These are phyloP conservation scores for Fraxinus quadrangulata DNA, from an alignment of 257 asterid species.

Conservation along the genomic window DNA sequence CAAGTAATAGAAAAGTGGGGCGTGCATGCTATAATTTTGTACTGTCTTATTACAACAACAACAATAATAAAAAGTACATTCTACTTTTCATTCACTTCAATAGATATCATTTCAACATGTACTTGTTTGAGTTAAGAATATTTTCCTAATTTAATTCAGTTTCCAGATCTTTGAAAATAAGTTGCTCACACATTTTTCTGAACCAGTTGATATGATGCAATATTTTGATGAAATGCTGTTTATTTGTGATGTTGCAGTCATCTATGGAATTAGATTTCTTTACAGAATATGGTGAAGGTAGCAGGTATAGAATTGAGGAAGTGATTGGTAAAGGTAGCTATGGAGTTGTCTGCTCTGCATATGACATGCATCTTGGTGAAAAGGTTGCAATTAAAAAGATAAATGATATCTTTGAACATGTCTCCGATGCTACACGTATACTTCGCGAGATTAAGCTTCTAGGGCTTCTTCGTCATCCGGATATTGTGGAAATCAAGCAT, in stretches of 20 bases:
- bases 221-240: slow-evolving; percentile 9
- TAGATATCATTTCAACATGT: not conserved
- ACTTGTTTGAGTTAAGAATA: not conserved
- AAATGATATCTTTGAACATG: slow-evolving; percentile 91
- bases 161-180: not conserved
- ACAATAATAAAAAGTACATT: too few relatives aligned
- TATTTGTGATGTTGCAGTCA: slow-evolving; percentile 46
- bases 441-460: slow-evolving; percentile 97
- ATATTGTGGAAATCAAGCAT: slow-evolving; percentile 92
- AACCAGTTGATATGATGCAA: not conserved
- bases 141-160: slow-evolving; percentile 1
- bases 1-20: too few relatives aligned
- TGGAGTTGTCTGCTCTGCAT: slow-evolving; percentile 96
- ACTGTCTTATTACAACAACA: too few relatives aligned
- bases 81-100: too few relatives aligned
- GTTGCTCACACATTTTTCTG: not conserved
- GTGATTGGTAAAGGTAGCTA: slow-evolving; percentile 98
- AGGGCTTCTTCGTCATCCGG: slow-evolving; percentile 95
- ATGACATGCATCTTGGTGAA: slow-evolving; percentile 82
- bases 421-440: slow-evolving; percentile 95
- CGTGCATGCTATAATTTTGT: too few relatives aligned
- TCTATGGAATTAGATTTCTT: slow-evolving; percentile 80
- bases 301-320: slow-evolving; percentile 89
- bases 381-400: slow-evolving; percentile 96
- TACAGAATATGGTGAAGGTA: slow-evolving; percentile 97